Conservation (phyloP, 2,329 filamentous ascomycete species). For the Chrysoporthe puriensis region DNA sequence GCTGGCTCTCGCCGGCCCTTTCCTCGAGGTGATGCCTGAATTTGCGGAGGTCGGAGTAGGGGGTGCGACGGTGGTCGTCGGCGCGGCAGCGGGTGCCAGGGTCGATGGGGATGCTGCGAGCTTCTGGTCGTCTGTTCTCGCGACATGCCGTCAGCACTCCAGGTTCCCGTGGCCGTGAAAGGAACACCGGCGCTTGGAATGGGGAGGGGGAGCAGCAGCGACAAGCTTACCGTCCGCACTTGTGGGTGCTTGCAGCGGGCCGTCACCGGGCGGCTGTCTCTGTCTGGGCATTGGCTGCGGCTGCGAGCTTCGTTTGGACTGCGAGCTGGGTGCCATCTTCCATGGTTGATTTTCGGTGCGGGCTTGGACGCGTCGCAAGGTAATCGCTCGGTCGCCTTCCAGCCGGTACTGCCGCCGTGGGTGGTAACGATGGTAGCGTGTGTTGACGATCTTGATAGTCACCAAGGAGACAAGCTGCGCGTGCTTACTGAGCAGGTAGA, state of each 20-base stretch:
- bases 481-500: neutral
- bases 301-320: slow-evolving; percentile 30
- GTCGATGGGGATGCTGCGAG: slow-evolving; percentile 10
- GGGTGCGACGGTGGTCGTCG: slow-evolving; percentile 16
- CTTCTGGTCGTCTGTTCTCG: slow-evolving; percentile 19
- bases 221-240: slow-evolving; percentile 18
- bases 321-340: slow-evolving; percentile 31
- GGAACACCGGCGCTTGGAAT: neutral
- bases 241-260: neutral
- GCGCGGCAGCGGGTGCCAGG: slow-evolving; percentile 10
- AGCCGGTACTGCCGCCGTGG: neutral
- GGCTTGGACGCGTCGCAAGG: neutral
- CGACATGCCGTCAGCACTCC: slow-evolving; percentile 16
- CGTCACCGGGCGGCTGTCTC: slow-evolving; percentile 10
- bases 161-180: neutral
- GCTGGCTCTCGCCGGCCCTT: neutral
- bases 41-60: slow-evolving; percentile 16
- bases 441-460: neutral
- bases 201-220: neutral
- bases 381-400: neutral
- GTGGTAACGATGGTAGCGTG: neutral
- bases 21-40: slow-evolving; percentile 6
- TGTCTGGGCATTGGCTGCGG: slow-evolving; percentile 17
- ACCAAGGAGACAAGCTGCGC: neutral
- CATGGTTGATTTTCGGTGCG: slow-evolving; percentile 24